A percentile compares a stretch with the other conserved stretches of the same genome.
Conservation (phyloP, 176 grass and related monocot genomes). For the Aegilops tauschii region DNA sequence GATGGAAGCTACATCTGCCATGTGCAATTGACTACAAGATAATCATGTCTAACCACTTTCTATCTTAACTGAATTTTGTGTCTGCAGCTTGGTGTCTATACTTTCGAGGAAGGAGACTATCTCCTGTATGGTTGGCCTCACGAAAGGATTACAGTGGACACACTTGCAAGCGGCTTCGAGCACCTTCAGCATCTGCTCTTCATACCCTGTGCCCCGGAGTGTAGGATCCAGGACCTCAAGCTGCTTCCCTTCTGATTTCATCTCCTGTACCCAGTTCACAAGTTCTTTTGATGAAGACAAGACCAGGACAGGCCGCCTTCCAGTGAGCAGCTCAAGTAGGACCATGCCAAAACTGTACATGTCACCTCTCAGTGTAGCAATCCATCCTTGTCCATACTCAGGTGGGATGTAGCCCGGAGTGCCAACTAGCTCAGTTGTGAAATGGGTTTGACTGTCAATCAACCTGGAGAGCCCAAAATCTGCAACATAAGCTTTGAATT, state of each 20-base stretch:
- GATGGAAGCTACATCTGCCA: background rate
- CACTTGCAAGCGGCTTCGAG: slow-evolving; percentile 59
- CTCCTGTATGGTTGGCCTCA: slow-evolving; percentile 52
- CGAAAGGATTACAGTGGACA: slow-evolving; percentile 32
- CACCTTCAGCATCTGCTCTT: slow-evolving; percentile 59
- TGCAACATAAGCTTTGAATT: slow-evolving; percentile 58
- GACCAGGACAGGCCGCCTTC: slow-evolving; percentile 48
- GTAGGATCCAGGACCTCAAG: slow-evolving; percentile 45
- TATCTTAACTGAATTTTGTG: slow-evolving; percentile 13
- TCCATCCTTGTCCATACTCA: slow-evolving; percentile 65
- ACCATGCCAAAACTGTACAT: slow-evolving; percentile 85
- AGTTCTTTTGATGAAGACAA: slow-evolving; percentile 47
- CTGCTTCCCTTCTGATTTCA: slow-evolving; percentile 45
- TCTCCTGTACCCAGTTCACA: slow-evolving; percentile 47
- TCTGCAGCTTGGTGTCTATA: slow-evolving; percentile 7
- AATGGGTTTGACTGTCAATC: slow-evolving; percentile 66
- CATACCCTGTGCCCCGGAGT: slow-evolving; percentile 39
- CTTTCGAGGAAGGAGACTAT: slow-evolving; percentile 42
- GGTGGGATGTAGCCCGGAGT: slow-evolving; percentile 85
- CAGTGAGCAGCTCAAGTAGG: slow-evolving; percentile 70
- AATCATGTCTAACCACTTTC: background rate
- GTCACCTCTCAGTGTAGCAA: slow-evolving; percentile 75
- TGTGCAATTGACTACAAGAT: background rate
- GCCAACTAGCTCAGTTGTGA: slow-evolving; percentile 71
- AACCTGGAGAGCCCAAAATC: slow-evolving; percentile 84